A percentile compares a stretch with the other conserved stretches of the same genome.
phyloP scores from a whole-genome alignment of 306 rosid species.

The Aeschynomene evenia region DNA sequence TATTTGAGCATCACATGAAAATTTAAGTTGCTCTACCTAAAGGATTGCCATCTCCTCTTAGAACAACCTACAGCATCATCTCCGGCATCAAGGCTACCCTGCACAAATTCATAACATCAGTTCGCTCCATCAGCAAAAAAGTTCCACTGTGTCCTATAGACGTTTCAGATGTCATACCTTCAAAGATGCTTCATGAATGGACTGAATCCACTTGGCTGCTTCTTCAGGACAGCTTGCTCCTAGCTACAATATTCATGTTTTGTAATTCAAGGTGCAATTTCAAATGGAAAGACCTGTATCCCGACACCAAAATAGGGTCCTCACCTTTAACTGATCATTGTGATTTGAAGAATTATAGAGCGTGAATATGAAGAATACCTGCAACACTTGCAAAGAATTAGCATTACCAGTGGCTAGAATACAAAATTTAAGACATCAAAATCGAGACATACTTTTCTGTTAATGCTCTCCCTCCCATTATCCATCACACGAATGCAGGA shows the following conservation, averaged over 20 bases:
- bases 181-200: slow-evolving; percentile 69
- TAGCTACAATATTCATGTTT: slow-evolving; percentile 48
- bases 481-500: slow-evolving; percentile 75
- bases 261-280: slow-evolving; percentile 6
- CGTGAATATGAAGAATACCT: slow-evolving; percentile 83
- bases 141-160: slow-evolving; percentile 8
- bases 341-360: slow-evolving; percentile 77
- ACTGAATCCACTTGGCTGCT: slow-evolving; percentile 93
- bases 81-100: slow-evolving; percentile 62
- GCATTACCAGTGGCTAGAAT: slow-evolving; percentile 7
- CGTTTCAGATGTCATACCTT: slow-evolving; percentile 49
- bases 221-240: slow-evolving; percentile 97
- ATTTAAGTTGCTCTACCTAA: slow-evolving; percentile 48
- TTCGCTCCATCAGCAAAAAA: slow-evolving; percentile 28
- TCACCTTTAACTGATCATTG: slow-evolving; percentile 83
- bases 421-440: slow-evolving; percentile 20
- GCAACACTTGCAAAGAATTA: slow-evolving; percentile 33
- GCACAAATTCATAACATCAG: slow-evolving; percentile 28
- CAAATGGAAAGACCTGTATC: background rate
- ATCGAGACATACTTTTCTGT: slow-evolving; percentile 64
- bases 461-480: slow-evolving; percentile 82
- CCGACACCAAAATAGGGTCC: slow-evolving; percentile 9
- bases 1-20: background rate
- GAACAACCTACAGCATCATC: slow-evolving; percentile 58
- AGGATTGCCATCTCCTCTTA: slow-evolving; percentile 63